phyloP scores from a whole-genome alignment of 2,329 filamentous ascomycete genomes.

The Aureobasidium mangrovei region DNA sequence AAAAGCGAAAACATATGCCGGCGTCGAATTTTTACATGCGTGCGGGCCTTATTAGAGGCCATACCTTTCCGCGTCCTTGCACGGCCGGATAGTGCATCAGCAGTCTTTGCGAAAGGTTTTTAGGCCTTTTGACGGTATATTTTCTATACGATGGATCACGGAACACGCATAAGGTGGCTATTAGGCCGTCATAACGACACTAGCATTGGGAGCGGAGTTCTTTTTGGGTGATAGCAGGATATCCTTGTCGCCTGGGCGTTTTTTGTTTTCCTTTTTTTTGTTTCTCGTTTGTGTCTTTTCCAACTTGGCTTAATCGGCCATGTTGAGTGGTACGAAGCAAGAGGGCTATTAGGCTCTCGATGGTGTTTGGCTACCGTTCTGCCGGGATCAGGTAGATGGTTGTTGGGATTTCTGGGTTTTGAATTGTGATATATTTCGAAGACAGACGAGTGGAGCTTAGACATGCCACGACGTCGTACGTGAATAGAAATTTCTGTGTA shows the following conservation, averaged over 20 bases:
- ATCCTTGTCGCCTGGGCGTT: neutral
- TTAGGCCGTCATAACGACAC: conserved; percentile 13
- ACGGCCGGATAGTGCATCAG: conserved; percentile 10
- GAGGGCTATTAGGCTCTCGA: conserved; percentile 10
- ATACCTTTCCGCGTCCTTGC: neutral
- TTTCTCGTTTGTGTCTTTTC: neutral
- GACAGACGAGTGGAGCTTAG: neutral
- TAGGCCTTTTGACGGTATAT: conserved; percentile 8
- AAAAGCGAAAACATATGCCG: conserved; percentile 11
- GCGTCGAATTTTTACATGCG: conserved; percentile 10
- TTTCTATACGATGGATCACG: conserved; percentile 11
- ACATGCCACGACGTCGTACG: neutral
- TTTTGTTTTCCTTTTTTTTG: neutral
- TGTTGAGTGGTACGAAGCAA: conserved; percentile 7
- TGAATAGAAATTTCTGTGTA: conserved; percentile 5
- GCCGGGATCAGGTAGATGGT: conserved; percentile 2
- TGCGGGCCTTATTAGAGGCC: conserved; percentile 22
- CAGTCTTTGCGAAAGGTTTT: conserved; percentile 10
- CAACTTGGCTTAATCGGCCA: conserved; percentile 12
- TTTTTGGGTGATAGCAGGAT: neutral
- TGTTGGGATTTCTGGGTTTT: neutral
- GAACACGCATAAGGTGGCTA: conserved; percentile 14
- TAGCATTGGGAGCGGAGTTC: conserved; percentile 13
- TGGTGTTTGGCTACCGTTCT: conserved; percentile 7
- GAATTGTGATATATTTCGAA: neutral